phyloP scores from a whole-genome alignment of 148 eudicot species.

The Suaeda aralocaspica region DNA sequence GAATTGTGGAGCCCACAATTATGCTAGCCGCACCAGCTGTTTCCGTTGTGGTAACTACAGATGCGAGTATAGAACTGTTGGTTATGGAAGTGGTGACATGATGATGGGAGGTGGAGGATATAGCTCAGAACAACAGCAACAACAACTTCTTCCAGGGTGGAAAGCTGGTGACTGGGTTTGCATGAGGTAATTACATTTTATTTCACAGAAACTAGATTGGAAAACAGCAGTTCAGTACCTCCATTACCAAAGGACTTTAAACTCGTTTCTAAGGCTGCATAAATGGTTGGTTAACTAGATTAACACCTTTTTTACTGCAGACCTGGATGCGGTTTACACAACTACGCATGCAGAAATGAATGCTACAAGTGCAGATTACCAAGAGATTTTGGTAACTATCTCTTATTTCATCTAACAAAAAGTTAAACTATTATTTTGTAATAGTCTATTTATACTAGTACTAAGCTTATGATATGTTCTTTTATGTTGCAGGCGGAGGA shows the following conservation, averaged over 20 bases:
- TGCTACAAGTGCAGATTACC: slow-evolving; percentile 74
- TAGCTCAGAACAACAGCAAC: slow-evolving; percentile 34
- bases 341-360: slow-evolving; percentile 82
- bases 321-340: slow-evolving; percentile 77
- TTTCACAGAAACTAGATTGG: background rate
- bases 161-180: slow-evolving; percentile 94
- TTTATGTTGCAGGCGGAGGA: slow-evolving; percentile 23
- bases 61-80: slow-evolving; percentile 36
- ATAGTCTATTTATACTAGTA: background rate
- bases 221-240: background rate
- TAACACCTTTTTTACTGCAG: slow-evolving; percentile 28
- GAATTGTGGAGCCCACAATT: slow-evolving; percentile 77
- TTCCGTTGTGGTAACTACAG: slow-evolving; percentile 58
- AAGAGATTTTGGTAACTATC: slow-evolving; percentile 55
- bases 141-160: slow-evolving; percentile 65
- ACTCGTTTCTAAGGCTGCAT: slow-evolving; percentile 5
- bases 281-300: background rate
- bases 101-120: slow-evolving; percentile 33
- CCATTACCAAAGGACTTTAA: background rate
- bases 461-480: background rate
- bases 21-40: slow-evolving; percentile 73
- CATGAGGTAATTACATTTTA: slow-evolving; percentile 35
- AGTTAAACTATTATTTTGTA: no score
- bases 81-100: slow-evolving; percentile 37
- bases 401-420: slow-evolving; percentile 9